These are phyloP conservation scores for Psilocybe cyanescens DNA, from an alignment of 768 basidiomycete species.

Conservation along the genomic window DNA sequence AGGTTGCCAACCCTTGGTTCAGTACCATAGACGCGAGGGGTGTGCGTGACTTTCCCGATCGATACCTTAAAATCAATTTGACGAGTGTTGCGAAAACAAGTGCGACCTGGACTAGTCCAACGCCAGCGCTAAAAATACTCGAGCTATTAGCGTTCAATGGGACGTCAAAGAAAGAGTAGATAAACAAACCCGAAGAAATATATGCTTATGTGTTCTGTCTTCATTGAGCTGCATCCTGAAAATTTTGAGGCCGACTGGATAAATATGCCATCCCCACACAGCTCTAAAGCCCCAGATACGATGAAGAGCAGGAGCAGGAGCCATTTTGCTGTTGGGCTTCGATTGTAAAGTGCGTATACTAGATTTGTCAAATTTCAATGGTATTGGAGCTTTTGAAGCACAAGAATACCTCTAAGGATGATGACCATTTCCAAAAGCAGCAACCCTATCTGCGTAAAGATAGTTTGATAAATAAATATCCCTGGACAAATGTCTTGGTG, in stretches of 20 bases:
- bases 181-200: background rate
- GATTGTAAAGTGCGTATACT: slow-evolving; percentile 6
- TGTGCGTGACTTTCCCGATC: background rate
- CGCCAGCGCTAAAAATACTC: background rate
- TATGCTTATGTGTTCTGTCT: background rate
- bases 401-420: background rate
- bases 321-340: background rate
- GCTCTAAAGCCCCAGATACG: background rate
- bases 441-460: background rate
- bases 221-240: background rate
- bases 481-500: background rate
- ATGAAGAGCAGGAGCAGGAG: background rate
- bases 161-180: background rate
- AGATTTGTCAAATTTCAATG: background rate
- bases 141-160: background rate
- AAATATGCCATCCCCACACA: background rate
- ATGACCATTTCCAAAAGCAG: background rate
- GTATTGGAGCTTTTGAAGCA: background rate
- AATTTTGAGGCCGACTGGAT: background rate
- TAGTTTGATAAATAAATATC: background rate
- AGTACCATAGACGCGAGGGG: background rate
- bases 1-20: background rate
- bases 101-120: background rate
- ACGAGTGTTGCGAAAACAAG: background rate
- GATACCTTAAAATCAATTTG: background rate